Conservation (phyloP, 2,329 filamentous ascomycete genomes). For the Phyllosticta ampelicida region DNA sequence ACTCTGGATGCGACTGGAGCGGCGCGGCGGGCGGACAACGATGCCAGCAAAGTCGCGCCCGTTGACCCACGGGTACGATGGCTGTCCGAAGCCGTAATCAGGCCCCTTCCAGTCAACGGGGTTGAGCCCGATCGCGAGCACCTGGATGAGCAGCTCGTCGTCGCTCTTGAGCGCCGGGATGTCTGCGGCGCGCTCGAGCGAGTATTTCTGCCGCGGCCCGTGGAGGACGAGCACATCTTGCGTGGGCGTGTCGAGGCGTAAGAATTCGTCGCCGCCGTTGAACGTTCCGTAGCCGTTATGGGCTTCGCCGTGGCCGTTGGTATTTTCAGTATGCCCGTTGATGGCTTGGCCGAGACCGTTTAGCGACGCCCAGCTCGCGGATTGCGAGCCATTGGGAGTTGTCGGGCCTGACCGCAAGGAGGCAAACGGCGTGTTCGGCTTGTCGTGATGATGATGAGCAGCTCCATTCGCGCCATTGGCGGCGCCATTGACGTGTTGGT, state of each 20-base stretch:
- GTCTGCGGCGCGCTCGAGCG: neutral
- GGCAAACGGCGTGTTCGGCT: neutral
- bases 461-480: neutral
- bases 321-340: neutral
- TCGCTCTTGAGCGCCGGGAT: conserved; percentile 6
- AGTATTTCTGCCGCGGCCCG: conserved; percentile 3
- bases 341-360: neutral
- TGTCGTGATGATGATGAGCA: neutral
- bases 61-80: conserved; percentile 55
- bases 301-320: neutral
- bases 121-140: conserved; percentile 58
- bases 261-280: conserved; percentile 6
- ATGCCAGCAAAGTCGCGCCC: conserved; percentile 58
- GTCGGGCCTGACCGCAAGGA: neutral
- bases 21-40: conserved; percentile 39
- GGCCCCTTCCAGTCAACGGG: conserved; percentile 68
- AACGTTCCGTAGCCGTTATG: neutral
- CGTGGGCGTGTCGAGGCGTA: conserved; percentile 13
- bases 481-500: neutral
- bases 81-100: conserved; percentile 61
- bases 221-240: conserved; percentile 5
- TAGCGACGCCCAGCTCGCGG: neutral
- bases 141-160: conserved; percentile 49
- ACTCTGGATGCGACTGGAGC: conserved; percentile 28
- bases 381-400: neutral